Base-by-base conservation (phyloP, 73 alveolate species). In the Tetrahymena borealis region DNA sequence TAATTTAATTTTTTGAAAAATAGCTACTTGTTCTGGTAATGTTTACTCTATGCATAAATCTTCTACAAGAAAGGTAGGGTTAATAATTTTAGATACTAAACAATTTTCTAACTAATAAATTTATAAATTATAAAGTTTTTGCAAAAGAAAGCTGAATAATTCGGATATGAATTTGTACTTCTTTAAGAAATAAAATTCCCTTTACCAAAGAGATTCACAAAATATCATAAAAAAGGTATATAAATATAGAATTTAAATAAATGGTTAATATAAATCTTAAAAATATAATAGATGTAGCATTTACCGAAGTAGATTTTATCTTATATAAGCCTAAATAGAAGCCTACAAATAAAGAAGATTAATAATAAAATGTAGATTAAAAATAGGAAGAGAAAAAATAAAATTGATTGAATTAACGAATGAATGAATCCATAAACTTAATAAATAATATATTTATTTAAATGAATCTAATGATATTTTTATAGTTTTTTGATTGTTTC, bases 41-140 rank as follows among this genome's bases (percentile, higher is more conserved):
- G 93, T 93, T 7, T 93, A 93, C 38, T 93, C 95, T 38, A 39
- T 93, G 40, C 95, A 93, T 90, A 93, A 93, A 42, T 39, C 95
- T 3, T 78, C 95, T 12, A 93, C 95, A 6, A 79, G 95, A 90
- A 60, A 60, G 28, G 85, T 60, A 60, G 10, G 1, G n/a, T n/a
- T n/a, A n/a, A n/a, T n/a, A n/a, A n/a, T 24, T 18, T 20, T 20
- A 6, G 7, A 60, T 24, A 60, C 9, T 15, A 60, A 60, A 60
- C 37, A 60, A 60, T 1, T 60, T 5, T 1, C 33, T n/a, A 43
- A 11, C 1, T 13, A 0, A 24, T 60, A 60, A 20, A 18, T 60
- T 60, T 20, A 60, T 20, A 18, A 6, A 24, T 60, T 60, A 60
- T 24, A 60, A 8, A 79, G 78, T 93, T 39, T 35, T 85, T 93